A percentile compares a stretch with the other conserved stretches of the same genome.
Evolutionary conservation across 2,329 filamentous ascomycete genomes (phyloP).

Genomic region (Cladosporium velox): DNA sequence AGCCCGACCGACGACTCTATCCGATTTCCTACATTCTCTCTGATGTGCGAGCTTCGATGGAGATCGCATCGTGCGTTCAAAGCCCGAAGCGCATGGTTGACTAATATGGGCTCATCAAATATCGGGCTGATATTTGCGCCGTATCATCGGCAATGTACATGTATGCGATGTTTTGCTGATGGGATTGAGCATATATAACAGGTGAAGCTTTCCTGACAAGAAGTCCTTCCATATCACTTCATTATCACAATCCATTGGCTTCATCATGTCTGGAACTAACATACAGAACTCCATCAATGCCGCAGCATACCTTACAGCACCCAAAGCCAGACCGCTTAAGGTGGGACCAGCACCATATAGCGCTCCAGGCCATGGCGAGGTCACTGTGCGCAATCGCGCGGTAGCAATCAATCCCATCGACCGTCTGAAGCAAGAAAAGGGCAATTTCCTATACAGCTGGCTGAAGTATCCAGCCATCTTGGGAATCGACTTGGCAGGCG

Average conservation of each 20-base stretch:
- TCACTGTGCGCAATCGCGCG: conserved; percentile 40
- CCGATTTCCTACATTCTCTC: neutral
- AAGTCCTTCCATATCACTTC: neutral
- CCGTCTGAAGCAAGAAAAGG: conserved; percentile 30
- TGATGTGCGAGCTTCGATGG: neutral
- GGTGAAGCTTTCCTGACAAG: neutral
- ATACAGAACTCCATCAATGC: neutral
- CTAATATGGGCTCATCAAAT: neutral
- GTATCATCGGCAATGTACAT: neutral
- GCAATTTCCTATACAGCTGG: neutral
- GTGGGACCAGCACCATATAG: neutral
- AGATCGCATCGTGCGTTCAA: neutral
- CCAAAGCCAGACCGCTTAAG: neutral
- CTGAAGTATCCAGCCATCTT: conserved; percentile 26
- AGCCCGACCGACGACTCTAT: neutral
- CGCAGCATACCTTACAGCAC: neutral
- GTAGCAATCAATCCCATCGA: conserved; percentile 43
- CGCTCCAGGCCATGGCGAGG: conserved; percentile 30
- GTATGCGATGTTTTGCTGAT: neutral
- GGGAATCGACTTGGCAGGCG: conserved; percentile 32
- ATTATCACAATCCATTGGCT: neutral
- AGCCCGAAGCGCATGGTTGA: neutral
- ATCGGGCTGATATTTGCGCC: neutral
- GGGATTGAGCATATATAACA: neutral
- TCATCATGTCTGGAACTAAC: neutral